These are phyloP conservation scores for Hevea brasiliensis DNA, from an alignment of 345 rosid species.

Conservation along the genomic window DNA sequence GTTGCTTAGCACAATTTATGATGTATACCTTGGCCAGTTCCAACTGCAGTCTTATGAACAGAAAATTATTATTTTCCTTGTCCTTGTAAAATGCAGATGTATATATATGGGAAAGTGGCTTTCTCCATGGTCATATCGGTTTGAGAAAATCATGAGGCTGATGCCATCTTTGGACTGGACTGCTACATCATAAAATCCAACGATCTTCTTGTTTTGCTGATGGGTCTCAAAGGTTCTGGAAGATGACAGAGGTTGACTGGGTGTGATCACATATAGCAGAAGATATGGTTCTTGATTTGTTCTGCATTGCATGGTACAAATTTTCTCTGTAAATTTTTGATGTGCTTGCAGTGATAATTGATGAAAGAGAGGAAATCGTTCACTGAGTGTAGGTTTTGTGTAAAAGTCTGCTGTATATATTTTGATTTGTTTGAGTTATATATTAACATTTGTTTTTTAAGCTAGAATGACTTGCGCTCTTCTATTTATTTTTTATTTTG, in stretches of 20 bases:
- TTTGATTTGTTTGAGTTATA: too few relatives aligned
- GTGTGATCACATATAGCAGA: slow-evolving; percentile 1
- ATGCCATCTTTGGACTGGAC: not conserved
- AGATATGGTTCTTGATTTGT: not conserved
- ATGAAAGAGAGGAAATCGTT: too few relatives aligned
- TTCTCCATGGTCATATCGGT: slow-evolving; percentile 2
- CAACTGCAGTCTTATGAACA: not conserved
- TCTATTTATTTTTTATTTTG: too few relatives aligned
- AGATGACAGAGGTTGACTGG: not conserved
- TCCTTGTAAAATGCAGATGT: slow-evolving; percentile 19
- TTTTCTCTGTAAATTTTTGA: not conserved
- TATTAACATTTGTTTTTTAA: too few relatives aligned
- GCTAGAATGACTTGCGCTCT: too few relatives aligned
- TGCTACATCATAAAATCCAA: slow-evolving; percentile 5
- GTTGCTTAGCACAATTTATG: not conserved
- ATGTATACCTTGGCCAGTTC: too few relatives aligned
- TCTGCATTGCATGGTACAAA: not conserved
- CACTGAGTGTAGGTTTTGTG: too few relatives aligned
- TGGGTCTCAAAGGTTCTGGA: slow-evolving; percentile 4
- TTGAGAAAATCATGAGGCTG: not conserved
- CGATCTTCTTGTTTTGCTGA: slow-evolving; percentile 15
- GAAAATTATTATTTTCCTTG: not conserved
- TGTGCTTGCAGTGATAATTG: not conserved
- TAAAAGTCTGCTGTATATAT: too few relatives aligned
- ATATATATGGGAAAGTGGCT: slow-evolving; percentile 21